A percentile compares a stretch with the other conserved stretches of the same genome.
These are phyloP conservation scores for Yarrowia osloensis DNA, from an alignment of 805 yeast genomes.

Conservation along the genomic window DNA sequence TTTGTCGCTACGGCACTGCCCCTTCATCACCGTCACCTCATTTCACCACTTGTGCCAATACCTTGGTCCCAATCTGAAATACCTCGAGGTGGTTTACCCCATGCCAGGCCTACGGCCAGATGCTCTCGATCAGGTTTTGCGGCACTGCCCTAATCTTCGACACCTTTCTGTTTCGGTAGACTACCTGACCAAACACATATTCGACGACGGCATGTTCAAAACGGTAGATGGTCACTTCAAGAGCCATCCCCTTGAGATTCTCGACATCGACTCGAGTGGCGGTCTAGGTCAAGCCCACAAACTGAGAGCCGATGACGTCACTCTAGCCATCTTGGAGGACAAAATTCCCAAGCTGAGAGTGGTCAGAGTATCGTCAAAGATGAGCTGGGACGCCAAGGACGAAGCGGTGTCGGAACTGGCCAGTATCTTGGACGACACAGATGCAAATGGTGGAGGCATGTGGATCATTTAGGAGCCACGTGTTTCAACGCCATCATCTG, in stretches of 20 bases:
- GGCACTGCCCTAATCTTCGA: constrained; percentile 71
- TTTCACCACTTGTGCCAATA: constrained; percentile 60
- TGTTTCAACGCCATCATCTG: neutral
- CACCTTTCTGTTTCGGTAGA: constrained; percentile 75
- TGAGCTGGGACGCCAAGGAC: constrained; percentile 74
- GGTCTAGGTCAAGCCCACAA: constrained; percentile 76
- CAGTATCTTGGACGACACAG: constrained; percentile 65
- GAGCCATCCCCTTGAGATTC: constrained; percentile 56
- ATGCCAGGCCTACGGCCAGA: constrained; percentile 75
- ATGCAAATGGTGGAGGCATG: constrained; percentile 57
- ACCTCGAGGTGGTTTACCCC: constrained; percentile 76
- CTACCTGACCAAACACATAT: constrained; percentile 55
- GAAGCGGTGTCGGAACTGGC: constrained; percentile 65
- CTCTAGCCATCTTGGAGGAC: constrained; percentile 77
- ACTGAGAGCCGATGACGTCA: constrained; percentile 84
- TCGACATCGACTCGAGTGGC: constrained; percentile 83
- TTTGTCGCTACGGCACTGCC: constrained; percentile 86
- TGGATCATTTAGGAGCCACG: constrained; percentile 33
- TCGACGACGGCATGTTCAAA: constrained; percentile 43
- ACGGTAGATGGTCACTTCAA: constrained; percentile 22
- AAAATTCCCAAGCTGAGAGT: constrained; percentile 67
- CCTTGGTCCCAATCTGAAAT: constrained; percentile 65
- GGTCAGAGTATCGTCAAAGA: constrained; percentile 66
- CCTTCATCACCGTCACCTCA: constrained; percentile 66
- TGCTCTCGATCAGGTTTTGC: constrained; percentile 71